Conservation (phyloP, 371 early-diverging fungal species). For the Mortierella polycephala region DNA sequence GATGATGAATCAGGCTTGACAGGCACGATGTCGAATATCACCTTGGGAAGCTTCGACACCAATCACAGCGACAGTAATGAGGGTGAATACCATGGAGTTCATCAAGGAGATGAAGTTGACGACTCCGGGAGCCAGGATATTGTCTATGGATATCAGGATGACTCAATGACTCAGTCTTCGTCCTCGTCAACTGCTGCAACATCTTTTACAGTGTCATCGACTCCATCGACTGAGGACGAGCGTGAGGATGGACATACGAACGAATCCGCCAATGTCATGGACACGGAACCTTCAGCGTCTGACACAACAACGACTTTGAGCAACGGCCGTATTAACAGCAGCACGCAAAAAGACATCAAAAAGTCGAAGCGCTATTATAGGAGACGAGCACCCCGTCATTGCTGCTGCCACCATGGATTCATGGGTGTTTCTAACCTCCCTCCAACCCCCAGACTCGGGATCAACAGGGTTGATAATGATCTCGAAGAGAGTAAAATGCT, state of each 20-base stretch:
- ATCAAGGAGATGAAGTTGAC: neutral
- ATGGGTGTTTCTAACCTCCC: neutral
- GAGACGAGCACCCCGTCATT: neutral
- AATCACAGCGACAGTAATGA: neutral
- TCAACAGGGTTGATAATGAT: constrained; percentile 28
- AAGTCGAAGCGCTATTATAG: neutral
- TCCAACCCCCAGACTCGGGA: constrained; percentile 15
- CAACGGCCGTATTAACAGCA: neutral
- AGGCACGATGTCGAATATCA: neutral
- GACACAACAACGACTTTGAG: neutral
- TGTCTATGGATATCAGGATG: neutral
- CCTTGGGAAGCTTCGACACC: neutral
- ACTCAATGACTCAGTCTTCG: neutral
- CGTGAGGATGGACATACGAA: constrained; percentile 3
- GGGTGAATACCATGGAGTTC: neutral
- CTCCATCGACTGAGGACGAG: neutral
- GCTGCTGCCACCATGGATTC: constrained; percentile 1
- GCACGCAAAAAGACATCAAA: neutral
- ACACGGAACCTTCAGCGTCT: neutral
- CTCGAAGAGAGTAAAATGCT: constrained; percentile 19
- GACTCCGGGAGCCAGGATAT: constrained; percentile 18
- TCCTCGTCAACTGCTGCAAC: neutral
- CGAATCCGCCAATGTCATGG: neutral
- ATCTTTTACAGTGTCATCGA: neutral
- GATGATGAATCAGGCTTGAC: neutral